Evolutionary conservation across 257 asterid species (phyloP), one percentile per base, ranked within the genome.

Genomic region (Avicennia marina): DNA sequence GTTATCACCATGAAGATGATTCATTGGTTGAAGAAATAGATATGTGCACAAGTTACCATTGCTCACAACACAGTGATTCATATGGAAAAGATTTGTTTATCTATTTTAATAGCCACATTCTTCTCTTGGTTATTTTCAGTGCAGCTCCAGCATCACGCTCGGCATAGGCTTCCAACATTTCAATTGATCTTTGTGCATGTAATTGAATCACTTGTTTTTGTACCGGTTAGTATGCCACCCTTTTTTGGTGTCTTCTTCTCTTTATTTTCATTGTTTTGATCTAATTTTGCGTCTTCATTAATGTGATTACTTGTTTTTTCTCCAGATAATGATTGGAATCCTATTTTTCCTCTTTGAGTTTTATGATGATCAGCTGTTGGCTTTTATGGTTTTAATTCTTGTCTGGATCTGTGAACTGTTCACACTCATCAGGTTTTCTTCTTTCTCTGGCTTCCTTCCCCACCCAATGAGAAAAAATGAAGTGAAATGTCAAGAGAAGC

Each of bases 121-220:
- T 46, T 67, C 64, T 58, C 63, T 60, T 29, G 39, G 36, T 45
- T 48, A 58, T 55, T 61, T 76, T 59, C 98, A 93, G 98, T 86
- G 64, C 97, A 89, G 90, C 97, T 93, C 70, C 98, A 93, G 77
- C 98, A 93, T 76, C 98, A 93, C 82, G 98, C 97, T 69, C 95
- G 90, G 10, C 97, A 89, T 67, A 77, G 95, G 77, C 98, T 93
- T 78, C 98, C 98, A 65, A 93, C 98, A 40, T 93, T 93, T 76
- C 98, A 93, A 53, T 74, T 93, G 83, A 93, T 93, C 69, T 93
- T 93, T 64, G 98, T 93, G 70, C 98, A 93, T 69, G 97, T 93
- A 53, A 83, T 93, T 38, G 98, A 93, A 69, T 93, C 98, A 65
- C 97, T 93, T 63, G 97, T 93, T 64, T 93, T 91, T 56, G 97